Conservation (phyloP, 2,329 filamentous ascomycete genomes). For the Chaetomiaceae sp. region DNA sequence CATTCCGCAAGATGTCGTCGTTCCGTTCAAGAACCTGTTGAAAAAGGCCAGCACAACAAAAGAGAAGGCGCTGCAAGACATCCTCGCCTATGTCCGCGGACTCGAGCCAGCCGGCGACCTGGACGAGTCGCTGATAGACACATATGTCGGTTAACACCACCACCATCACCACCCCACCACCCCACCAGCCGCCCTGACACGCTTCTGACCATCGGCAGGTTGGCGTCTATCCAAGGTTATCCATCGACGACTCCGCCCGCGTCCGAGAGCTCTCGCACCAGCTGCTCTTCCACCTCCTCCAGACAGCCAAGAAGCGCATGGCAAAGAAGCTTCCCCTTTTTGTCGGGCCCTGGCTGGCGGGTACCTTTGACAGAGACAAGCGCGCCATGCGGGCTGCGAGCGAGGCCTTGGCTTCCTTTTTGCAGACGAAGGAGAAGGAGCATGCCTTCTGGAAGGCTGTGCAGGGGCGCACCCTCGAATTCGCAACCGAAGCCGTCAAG, state of each 20-base stretch:
- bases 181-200: slow-evolving; percentile 7
- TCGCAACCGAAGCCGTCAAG: slow-evolving; percentile 71
- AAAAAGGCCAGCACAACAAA: slow-evolving; percentile 95
- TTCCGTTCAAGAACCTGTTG: slow-evolving; percentile 85
- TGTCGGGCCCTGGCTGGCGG: slow-evolving; percentile 86
- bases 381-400: slow-evolving; percentile 70
- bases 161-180: no score
- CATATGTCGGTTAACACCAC: slow-evolving; percentile 67
- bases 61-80: slow-evolving; percentile 81
- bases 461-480: slow-evolving; percentile 74
- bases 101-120: slow-evolving; percentile 53
- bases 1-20: slow-evolving; percentile 76
- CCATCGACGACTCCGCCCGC: slow-evolving; percentile 82
- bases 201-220: slow-evolving; percentile 48
- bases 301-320: slow-evolving; percentile 72
- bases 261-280: slow-evolving; percentile 83
- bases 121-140: slow-evolving; percentile 79
- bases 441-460: slow-evolving; percentile 74
- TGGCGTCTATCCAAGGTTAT: slow-evolving; percentile 79
- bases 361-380: slow-evolving; percentile 80
- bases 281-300: slow-evolving; percentile 60
- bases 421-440: slow-evolving; percentile 75
- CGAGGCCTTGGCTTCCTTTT: slow-evolving; percentile 69
- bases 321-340: slow-evolving; percentile 72
- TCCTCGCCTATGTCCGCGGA: slow-evolving; percentile 59